Evolutionary conservation across 2,329 filamentous ascomycete genomes (phyloP), one percentile per base, ranked within the genome.

Genomic region (Colletotrichum sp.): DNA sequence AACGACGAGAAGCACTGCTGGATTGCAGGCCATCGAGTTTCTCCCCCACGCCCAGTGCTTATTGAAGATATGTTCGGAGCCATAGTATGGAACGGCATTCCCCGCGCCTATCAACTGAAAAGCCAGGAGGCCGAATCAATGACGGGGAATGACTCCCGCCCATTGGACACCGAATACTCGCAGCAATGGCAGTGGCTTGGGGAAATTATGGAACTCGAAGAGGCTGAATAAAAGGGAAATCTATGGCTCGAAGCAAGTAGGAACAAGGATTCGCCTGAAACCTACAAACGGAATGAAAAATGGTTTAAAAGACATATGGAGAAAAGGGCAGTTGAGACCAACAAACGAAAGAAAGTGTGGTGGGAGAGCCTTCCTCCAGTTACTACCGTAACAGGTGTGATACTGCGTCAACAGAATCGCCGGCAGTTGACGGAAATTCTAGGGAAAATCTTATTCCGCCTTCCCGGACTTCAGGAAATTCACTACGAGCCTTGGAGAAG

Each of bases 101-200:
- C 36, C 36, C 5, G 16, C 36, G 36, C 36, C 16, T 9, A 18
- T 5, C 16, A 43, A 18, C 8, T 43, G 8, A 18, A 43, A 9
- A 18, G 36, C 16, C 36, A 43, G 2, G 8, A 18, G 3, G 8
- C 36, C 3, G 36, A 9, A 18, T 39, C 34, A 39, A 39, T 39
- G 34, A 39, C 15, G 34, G 1, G 2, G 36, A 18, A 0, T 18
- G 16, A 9, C 8, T 43, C 16, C 16, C 16, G 5, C 16, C 0
- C 36, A 18, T 39, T 2, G 4, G 16, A 39, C 1, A 18, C 36
- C 8, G 8, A 43, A 43, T 43, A 10, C 2, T 16, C 36, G 36
- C 36, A 39, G 36, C 36, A 39, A 39, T 39, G 16, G 8, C 16
- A 39, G 36, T 39, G 36, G 36, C 8, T 39, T 5, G 16, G 9